Evolutionary conservation across 2,329 filamentous ascomycete species (phyloP), one percentile per base, ranked within the genome.

Genomic region (Graphilbum fragrans): DNA sequence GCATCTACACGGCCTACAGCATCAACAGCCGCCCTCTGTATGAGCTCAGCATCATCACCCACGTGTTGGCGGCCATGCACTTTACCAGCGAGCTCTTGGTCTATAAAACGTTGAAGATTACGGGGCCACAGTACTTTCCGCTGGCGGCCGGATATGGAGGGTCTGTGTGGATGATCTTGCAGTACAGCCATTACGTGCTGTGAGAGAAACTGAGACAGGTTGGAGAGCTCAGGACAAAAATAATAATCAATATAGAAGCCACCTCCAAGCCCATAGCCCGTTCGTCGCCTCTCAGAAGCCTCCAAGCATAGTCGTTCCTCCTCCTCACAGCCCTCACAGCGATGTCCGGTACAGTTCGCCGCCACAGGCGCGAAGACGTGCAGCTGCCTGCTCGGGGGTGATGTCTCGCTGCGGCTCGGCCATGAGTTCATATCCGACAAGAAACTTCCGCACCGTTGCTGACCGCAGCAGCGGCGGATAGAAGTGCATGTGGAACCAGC

Each of bases 371-470:
- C 83, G 75, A 45, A 98, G 65, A 38, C 78, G 77, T 21, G 77
- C 78, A 14, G 92, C 83, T 2, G 92, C 92, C 63, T 96, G 92
- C 62, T 98, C 92, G 0, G 92, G 90, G 0, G 92, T 98, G 53
- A 98, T 96, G 58, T 98, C 92, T 45, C 92, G 76, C 63, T 98
- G 92, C n/a, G 92, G 90, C 64, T 98, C 92, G 2, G 85, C 92
- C 76, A 98, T 77, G 63, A 98, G 72, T 64, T 98, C 92, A 58
- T 94, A 96, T 0, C 92, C 92, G 27, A 98, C 92, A 40, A 96
- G 63, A 64, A 96, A 98, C 65, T 98, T 98, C 52, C 85, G 80
- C 37, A 98, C 88, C 0, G 87, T 94, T 3, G 92, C 88, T 37
- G 87, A 94, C 43, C 92, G 79, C 49, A 98, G 69, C 37, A 98